These are phyloP conservation scores for Tubosaeta brunneosetosa DNA, from an alignment of 768 basidiomycete genomes.

Conservation along the genomic window DNA sequence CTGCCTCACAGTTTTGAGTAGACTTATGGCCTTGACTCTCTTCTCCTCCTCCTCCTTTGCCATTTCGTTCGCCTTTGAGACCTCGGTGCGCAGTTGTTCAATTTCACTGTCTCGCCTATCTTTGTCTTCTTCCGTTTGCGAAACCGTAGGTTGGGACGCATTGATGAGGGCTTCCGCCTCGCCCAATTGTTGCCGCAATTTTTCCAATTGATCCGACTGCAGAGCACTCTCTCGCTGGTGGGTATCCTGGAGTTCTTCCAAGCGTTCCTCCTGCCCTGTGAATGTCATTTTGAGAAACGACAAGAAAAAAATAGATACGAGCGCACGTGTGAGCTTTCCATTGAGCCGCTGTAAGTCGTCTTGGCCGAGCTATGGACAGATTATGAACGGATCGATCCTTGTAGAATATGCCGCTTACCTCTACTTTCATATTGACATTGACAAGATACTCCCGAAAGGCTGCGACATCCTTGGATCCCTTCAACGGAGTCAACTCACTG, in stretches of 20 bases:
- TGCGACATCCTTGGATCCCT: slow-evolving; percentile 57
- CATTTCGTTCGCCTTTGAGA: slow-evolving; percentile 51
- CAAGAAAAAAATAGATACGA: background rate
- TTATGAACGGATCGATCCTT: background rate
- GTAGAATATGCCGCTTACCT: slow-evolving; percentile 44
- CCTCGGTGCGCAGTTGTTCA: slow-evolving; percentile 56
- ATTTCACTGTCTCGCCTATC: slow-evolving; percentile 52
- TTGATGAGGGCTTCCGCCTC: slow-evolving; percentile 69
- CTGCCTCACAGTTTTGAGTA: slow-evolving; percentile 92
- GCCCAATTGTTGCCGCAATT: slow-evolving; percentile 59
- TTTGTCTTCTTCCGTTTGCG: slow-evolving; percentile 46
- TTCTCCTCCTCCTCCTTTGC: slow-evolving; percentile 98
- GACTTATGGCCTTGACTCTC: slow-evolving; percentile 84
- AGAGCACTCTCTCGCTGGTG: slow-evolving; percentile 79
- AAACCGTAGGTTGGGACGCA: slow-evolving; percentile 47
- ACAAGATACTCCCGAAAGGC: slow-evolving; percentile 71
- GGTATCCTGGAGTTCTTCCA: slow-evolving; percentile 81
- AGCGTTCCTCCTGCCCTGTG: slow-evolving; percentile 76
- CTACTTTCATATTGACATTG: slow-evolving; percentile 59
- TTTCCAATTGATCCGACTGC: slow-evolving; percentile 68
- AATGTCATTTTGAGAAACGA: slow-evolving; percentile 1
- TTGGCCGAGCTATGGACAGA: slow-evolving; percentile 49
- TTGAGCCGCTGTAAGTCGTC: slow-evolving; percentile 77
- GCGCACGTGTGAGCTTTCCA: slow-evolving; percentile 67
- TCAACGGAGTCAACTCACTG: slow-evolving; percentile 64